Conservation (phyloP, 106 monocot genomes). For the Iris macrosiphon region DNA sequence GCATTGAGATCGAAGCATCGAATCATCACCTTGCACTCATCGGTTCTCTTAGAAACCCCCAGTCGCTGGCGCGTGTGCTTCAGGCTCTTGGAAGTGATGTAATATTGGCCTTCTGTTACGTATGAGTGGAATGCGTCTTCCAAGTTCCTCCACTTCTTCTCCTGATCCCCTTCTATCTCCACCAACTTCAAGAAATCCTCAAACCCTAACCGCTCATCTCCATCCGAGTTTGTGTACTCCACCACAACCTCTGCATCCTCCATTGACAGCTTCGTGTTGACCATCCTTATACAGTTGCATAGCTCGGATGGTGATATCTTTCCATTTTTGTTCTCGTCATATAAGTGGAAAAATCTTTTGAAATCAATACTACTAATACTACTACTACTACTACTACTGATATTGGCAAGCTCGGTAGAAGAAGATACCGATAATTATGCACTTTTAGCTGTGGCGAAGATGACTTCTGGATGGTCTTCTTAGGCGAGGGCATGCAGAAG, state of each 20-base stretch:
- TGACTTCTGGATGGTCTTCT: too few relatives aligned
- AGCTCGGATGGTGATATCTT: conserved; percentile 39
- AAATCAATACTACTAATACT: conserved; percentile 4
- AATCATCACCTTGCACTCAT: too few relatives aligned
- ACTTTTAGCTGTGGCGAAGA: too few relatives aligned
- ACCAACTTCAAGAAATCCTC: conserved; percentile 34
- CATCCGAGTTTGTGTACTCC: conserved; percentile 27
- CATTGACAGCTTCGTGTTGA: conserved; percentile 26
- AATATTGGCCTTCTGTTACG: conserved; percentile 1
- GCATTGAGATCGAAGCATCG: too few relatives aligned
- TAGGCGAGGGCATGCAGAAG: too few relatives aligned
- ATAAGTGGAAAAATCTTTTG: conserved; percentile 14
- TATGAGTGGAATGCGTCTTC: conserved; percentile 19
- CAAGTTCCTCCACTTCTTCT: conserved; percentile 19
- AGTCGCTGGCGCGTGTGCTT: neutral
- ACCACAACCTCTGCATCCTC: conserved; percentile 36
- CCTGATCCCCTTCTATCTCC: too few relatives aligned
- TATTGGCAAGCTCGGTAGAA: neutral
- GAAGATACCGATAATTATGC: neutral
- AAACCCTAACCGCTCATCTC: conserved; percentile 29
- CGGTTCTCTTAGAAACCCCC: neutral
- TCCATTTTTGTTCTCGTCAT: conserved; percentile 35
- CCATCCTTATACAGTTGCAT: conserved; percentile 13
- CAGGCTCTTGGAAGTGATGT: conserved; percentile 1
- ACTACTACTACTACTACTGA: neutral